phyloP scores from a whole-genome alignment of 257 asterid species.

The Cruciata laevipes region DNA sequence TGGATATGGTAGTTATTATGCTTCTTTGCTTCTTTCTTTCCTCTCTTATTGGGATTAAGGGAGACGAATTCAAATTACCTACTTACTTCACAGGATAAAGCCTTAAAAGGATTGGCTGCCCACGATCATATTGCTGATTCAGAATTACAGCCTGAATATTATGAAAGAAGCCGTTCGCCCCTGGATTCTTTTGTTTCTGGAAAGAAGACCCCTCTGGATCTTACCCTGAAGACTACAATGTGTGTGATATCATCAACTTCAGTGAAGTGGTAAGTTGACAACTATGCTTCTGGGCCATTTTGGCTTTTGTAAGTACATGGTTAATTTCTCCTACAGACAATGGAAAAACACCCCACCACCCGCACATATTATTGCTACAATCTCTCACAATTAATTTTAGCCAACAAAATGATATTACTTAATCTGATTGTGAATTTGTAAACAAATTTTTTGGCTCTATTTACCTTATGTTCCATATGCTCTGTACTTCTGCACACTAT shows the following conservation, averaged over 20 bases:
- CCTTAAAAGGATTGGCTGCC: slow-evolving; percentile 69
- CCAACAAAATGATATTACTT: too few species aligned
- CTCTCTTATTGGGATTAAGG: slow-evolving; percentile 1
- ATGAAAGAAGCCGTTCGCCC: slow-evolving; percentile 28
- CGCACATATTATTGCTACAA: too few species aligned
- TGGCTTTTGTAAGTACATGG: neutral
- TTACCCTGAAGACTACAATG: slow-evolving; percentile 74
- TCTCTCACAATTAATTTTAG: too few species aligned
- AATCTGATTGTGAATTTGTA: neutral
- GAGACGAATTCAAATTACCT: neutral
- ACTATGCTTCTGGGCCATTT: neutral
- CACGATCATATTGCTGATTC: slow-evolving; percentile 44
- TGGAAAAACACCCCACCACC: too few species aligned
- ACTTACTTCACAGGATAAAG: slow-evolving; percentile 52
- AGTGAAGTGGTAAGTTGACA: slow-evolving; percentile 63
- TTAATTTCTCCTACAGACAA: neutral
- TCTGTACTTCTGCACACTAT: neutral
- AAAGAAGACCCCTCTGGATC: slow-evolving; percentile 64
- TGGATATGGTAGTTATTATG: slow-evolving; percentile 58
- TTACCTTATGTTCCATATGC: neutral
- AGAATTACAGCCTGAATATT: slow-evolving; percentile 31
- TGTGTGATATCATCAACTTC: slow-evolving; percentile 62
- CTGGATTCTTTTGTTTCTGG: slow-evolving; percentile 55
- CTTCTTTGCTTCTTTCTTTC: slow-evolving; percentile 6
- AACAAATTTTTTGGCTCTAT: neutral